A percentile compares a stretch with the other conserved stretches of the same genome.
phyloP scores from a whole-genome alignment of 2,329 filamentous ascomycete genomes.

The Colletotrichum filicis region DNA sequence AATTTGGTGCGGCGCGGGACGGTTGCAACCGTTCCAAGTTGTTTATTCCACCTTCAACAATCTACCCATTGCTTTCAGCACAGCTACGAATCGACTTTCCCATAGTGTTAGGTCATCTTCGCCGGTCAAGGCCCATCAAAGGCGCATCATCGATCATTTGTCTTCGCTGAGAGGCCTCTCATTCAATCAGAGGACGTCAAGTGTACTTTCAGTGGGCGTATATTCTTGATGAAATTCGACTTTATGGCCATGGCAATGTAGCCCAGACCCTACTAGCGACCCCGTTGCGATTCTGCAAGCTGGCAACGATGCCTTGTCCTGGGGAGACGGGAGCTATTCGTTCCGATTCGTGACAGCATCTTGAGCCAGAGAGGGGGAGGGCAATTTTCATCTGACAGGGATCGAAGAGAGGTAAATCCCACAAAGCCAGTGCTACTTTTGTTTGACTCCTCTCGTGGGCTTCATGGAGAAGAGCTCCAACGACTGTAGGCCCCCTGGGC shows the following conservation, averaged over 20 bases:
- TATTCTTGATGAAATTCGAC: conserved; percentile 1
- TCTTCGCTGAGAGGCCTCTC: too few relatives aligned
- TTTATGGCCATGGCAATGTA: neutral
- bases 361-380: conserved; percentile 12
- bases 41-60: conserved; percentile 1
- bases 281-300: neutral
- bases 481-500: neutral
- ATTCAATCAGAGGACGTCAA: too few relatives aligned
- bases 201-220: too few relatives aligned
- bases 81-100: neutral
- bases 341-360: conserved; percentile 11
- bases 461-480: neutral
- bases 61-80: neutral
- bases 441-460: neutral
- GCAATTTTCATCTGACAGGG: conserved; percentile 4
- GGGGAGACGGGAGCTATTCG: conserved; percentile 11
- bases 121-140: neutral
- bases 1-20: neutral
- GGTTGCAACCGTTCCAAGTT: conserved; percentile 7
- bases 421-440: neutral
- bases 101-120: too few relatives aligned
- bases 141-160: too few relatives aligned
- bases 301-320: conserved; percentile 25
- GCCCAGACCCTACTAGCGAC: neutral
- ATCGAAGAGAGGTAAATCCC: neutral